Evolutionary conservation across 1,139 yeast genomes (phyloP), one percentile per base, ranked within the genome.

Genomic region (Zhuliangozyma blackwelliae): DNA sequence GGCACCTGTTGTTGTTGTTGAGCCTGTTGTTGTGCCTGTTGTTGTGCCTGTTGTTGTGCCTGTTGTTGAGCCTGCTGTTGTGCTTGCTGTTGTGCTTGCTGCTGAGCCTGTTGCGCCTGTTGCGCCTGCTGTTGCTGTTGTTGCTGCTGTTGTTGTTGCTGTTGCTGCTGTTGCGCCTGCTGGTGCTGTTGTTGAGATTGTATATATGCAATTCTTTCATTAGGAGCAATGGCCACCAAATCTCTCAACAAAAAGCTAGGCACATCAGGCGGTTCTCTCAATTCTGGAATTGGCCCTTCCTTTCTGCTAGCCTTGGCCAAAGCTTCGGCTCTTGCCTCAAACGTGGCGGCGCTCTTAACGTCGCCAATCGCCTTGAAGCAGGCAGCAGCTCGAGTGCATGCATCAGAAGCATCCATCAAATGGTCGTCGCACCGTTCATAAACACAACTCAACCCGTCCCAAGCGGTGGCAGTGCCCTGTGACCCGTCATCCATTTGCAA

Each of bases 381-480:
- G 10, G 63, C 55, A 0, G 78, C 72, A 2, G 82, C 74, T 33
- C 82, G 57, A 19, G 59, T 48, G 46, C 80, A 75, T 4, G 83
- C 82, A 50, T 76, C 82, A 1, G 78, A 68, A 1, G 83, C 82
- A 52, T 78, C 84, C 47, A 63, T 61, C 22, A 72, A 60, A 49
- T 77, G 83, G 46, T 74, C 78, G 40, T 77, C 82, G 49, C 83
- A 77, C 20, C 82, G 59, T 49, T 77, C 83, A 48, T 78, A 78
- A n/a, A 78, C 82, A 53, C 81, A 75, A 35, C 76, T 65, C 31
- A 78, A 57, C 0, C 84, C 84, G 49, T 77, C 82, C 84, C 84
- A 78, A 0, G 83, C 82, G 8, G 78, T 64, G 2, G 81, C 83
- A 5, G 74, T 66, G 1, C 77, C 75, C 5, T 72, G 64, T 3